These are phyloP conservation scores for Periconia digitata DNA, from an alignment of 2,329 filamentous ascomycete genomes.

Conservation along the genomic window DNA sequence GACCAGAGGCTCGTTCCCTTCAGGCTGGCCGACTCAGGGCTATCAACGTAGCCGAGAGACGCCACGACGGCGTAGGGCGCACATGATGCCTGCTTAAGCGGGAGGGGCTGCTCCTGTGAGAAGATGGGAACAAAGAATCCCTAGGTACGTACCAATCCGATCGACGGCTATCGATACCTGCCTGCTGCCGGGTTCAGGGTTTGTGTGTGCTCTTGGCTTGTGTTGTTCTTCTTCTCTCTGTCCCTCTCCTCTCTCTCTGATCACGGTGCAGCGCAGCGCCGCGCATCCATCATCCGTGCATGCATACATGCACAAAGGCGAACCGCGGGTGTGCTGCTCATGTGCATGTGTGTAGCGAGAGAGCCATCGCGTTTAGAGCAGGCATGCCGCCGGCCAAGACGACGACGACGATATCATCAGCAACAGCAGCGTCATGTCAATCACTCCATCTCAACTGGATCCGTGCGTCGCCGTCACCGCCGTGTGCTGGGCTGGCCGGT, in stretches of 20 bases:
- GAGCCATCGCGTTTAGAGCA: neutral
- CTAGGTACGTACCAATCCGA: neutral
- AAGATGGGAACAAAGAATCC: neutral
- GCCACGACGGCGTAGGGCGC: slow-evolving; percentile 19
- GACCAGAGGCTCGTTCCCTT: slow-evolving; percentile 26
- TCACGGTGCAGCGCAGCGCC: neutral
- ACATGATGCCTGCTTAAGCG: slow-evolving; percentile 30
- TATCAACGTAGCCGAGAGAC: slow-evolving; percentile 25
- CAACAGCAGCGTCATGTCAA: no score
- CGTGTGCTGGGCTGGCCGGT: no score
- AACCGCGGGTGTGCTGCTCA: no score
- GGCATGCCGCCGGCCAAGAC: neutral
- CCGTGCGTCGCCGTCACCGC: neutral
- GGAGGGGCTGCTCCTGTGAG: slow-evolving; percentile 18
- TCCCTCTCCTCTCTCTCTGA: no score
- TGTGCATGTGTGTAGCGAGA: neutral
- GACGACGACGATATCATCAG: no score
- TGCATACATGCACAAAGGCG: neutral
- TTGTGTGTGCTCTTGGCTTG: no score
- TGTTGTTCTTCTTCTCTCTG: no score
- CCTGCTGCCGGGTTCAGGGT: neutral
- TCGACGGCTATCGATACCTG: neutral
- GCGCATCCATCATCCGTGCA: neutral
- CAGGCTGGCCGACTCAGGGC: slow-evolving; percentile 21
- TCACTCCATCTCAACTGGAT: no score